Conservation (phyloP, 2,329 filamentous ascomycete species). For the Calonectria pteridis region DNA sequence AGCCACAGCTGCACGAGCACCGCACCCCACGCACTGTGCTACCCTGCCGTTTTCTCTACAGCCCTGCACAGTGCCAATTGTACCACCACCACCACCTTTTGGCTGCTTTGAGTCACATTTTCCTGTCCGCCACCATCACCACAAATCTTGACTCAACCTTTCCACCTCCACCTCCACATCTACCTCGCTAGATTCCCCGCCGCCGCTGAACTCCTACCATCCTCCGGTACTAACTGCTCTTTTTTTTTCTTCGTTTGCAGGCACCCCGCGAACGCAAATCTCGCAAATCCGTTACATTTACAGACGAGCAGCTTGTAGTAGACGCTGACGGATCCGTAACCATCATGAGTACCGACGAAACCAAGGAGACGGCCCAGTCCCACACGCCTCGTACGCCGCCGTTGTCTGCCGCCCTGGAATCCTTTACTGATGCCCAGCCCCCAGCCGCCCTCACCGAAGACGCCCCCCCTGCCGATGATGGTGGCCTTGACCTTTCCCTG, state of each 20-base stretch:
- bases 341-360: slow-evolving; percentile 78
- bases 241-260: slow-evolving; percentile 38
- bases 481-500: slow-evolving; percentile 69
- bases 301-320: slow-evolving; percentile 87
- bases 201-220: slow-evolving; percentile 9
- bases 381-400: slow-evolving; percentile 78
- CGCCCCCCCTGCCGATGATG: slow-evolving; percentile 63
- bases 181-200: slow-evolving; percentile 18
- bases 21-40: background rate
- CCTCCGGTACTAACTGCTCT: slow-evolving; percentile 31
- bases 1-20: background rate
- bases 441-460: slow-evolving; percentile 60
- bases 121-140: slow-evolving; percentile 41
- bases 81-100: slow-evolving; percentile 40
- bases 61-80: slow-evolving; percentile 35
- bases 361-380: slow-evolving; percentile 85
- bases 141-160: slow-evolving; percentile 26
- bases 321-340: slow-evolving; percentile 90
- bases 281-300: slow-evolving; percentile 95
- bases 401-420: slow-evolving; percentile 65
- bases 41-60: background rate
- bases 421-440: slow-evolving; percentile 64
- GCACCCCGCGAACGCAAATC: slow-evolving; percentile 71
- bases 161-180: slow-evolving; percentile 23
- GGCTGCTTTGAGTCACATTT: slow-evolving; percentile 46